Evolutionary conservation across 2,329 filamentous ascomycete species (phyloP), one percentile per base, ranked within the genome.

Genomic region (Hypocreales sp.): DNA sequence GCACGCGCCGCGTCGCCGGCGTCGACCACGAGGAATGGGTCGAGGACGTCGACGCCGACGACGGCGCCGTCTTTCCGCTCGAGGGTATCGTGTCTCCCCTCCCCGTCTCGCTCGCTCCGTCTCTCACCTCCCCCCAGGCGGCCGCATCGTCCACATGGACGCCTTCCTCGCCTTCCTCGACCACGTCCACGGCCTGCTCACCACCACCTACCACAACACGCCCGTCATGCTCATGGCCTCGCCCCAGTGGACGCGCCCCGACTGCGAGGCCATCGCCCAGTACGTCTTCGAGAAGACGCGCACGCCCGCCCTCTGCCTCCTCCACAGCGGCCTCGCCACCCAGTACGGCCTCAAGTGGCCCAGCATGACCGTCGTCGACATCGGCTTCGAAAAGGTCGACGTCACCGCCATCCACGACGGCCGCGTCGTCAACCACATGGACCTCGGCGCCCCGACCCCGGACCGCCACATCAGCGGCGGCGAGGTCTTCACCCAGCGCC

Each of bases 201-300:
- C 83, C 34, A 84, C 83, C 15, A 83, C 82, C 4, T 90, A 93
- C 49, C 90, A 95, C 57, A 94, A 94, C 56, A 94, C 87, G 0
- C 86, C 90, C 2, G 82, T 98, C 37, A 67, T 95, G 50, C 71
- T 98, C 35, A 79, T 95, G 53, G 71, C 79, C 7, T 81, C 92
- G 40, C 86, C 90, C 4, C 77, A 76, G 40, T 98, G 90, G 87
- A 84, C 83, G 4, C 72, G 79, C 7, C 76, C 79, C 35, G 84
- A 94, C 51, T 78, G 78, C 47, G 87, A 95, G 54, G 70, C 69
- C 21, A 76, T 98, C 38, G 80, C 86, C 10, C 82, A 90, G 36
- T 98, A 93, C 60, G 72, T 95, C 37, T 98, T 98, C 45, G 90
- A 98, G 55, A 92, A 90, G 55, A 93, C 92, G 47, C 90, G 87